phyloP scores from a whole-genome alignment of 495 filamentous ascomycete species.

The Daldinia concentrica region DNA sequence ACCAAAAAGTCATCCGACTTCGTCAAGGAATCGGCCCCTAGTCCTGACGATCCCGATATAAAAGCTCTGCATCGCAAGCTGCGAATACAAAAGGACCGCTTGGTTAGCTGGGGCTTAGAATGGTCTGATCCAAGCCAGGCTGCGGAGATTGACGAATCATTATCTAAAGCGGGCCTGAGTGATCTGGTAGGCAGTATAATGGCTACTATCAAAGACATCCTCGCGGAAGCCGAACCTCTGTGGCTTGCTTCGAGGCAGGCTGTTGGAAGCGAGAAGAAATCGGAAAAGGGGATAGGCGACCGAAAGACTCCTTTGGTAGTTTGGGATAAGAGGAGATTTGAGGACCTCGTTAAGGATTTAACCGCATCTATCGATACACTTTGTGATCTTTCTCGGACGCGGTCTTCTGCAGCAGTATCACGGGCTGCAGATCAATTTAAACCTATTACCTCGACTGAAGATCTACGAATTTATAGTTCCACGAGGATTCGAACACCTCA shows the following conservation, averaged over 20 bases:
- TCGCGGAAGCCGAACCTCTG: slow-evolving; percentile 85
- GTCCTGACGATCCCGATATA: slow-evolving; percentile 64
- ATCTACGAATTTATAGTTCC: slow-evolving; percentile 60
- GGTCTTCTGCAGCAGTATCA: slow-evolving; percentile 57
- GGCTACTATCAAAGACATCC: slow-evolving; percentile 85
- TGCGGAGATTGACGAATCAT: slow-evolving; percentile 85
- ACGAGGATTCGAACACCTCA: slow-evolving; percentile 64
- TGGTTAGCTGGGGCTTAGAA: slow-evolving; percentile 88
- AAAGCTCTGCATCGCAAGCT: slow-evolving; percentile 65
- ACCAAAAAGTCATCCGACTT: slow-evolving; percentile 89
- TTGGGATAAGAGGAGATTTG: slow-evolving; percentile 69
- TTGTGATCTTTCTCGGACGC: slow-evolving; percentile 82
- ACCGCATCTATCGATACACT: slow-evolving; percentile 89
- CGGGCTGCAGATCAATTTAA: slow-evolving; percentile 44
- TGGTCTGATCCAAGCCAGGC: slow-evolving; percentile 79
- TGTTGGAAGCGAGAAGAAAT: slow-evolving; percentile 54
- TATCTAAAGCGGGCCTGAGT: slow-evolving; percentile 83
- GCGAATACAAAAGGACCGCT: slow-evolving; percentile 74
- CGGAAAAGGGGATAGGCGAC: slow-evolving; percentile 51
- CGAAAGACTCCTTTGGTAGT: slow-evolving; percentile 59
- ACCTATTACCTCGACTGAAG: slow-evolving; percentile 49
- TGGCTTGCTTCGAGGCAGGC: slow-evolving; percentile 63
- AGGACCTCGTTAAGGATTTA: slow-evolving; percentile 77
- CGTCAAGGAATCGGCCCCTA: slow-evolving; percentile 74
- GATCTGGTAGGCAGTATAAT: slow-evolving; percentile 90